Evolutionary conservation across 148 eudicot species (phyloP), one percentile per base, ranked within the genome.

Genomic region (Nepenthes mirabilis): DNA sequence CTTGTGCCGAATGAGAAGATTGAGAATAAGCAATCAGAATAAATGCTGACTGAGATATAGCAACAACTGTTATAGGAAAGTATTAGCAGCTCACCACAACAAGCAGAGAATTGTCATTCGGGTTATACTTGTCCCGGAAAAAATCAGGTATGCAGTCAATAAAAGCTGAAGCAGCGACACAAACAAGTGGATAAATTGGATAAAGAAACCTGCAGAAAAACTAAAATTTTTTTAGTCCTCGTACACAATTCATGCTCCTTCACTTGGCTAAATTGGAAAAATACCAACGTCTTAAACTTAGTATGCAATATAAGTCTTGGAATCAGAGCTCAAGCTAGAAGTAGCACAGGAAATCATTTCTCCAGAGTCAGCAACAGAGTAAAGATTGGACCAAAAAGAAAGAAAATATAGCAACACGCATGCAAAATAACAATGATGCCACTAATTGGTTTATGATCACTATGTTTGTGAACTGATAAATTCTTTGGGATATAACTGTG

Each of bases 151-250:
- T 76, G 76, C 84, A 83, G 57, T 93, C 95, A 66, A 93, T 80
- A 63, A 89, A 83, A 67, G 91, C 95, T 55, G 99, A 76, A 52
- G 99, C 99, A 71, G 99, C 99, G 37, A 93, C 83, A 76, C 99
- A 88, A 37, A 93, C 72, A 37, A 93, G 91, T 50, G 99, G 96
- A 69, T 93, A 93, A 73, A 93, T 82, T 58, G 96, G 99, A 73
- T 93, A 93, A 37, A 93, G 95, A 66, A 93, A 93, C 76, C 99
- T 93, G 91, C 78, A 79, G 62, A 49, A 55, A 49, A 34, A 60
- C 47, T 45, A 60, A 73, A 34, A 34, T 47, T 50, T 37, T 11
- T 55, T 54, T 37, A 43, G 33, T 40, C 1, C 32, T 43, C 61
- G 6, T 55, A 7, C 13, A 5, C 58, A 9, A 33, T 55, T 33